Conservation (phyloP, 2,329 filamentous ascomycete species). For the Claviceps sp. region DNA sequence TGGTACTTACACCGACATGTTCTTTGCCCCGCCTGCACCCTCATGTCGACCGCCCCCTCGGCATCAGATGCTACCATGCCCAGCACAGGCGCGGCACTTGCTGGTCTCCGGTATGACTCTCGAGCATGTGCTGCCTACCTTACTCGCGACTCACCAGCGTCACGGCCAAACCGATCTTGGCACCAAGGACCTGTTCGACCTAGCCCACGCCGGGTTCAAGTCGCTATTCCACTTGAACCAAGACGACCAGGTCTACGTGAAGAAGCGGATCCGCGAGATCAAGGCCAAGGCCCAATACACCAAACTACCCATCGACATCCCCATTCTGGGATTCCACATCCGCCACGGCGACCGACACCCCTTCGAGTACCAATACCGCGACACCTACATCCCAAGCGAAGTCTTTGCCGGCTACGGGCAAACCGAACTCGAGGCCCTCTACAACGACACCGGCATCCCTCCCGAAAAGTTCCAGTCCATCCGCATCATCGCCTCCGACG, state of each 20-base stretch:
- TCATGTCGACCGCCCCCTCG: constrained; percentile 58
- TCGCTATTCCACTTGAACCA: constrained; percentile 56
- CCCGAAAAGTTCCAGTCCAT: constrained; percentile 29
- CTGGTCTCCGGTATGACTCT: constrained; percentile 59
- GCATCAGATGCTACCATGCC: constrained; percentile 68
- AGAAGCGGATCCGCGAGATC: constrained; percentile 43
- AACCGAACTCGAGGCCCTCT: constrained; percentile 36
- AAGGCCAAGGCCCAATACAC: constrained; percentile 30
- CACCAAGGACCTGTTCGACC: constrained; percentile 46
- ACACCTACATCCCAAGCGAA: constrained; percentile 65
- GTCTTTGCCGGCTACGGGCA: constrained; percentile 49
- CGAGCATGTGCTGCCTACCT: constrained; percentile 48
- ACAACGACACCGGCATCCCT: constrained; percentile 28
- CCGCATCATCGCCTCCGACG: constrained; percentile 62
- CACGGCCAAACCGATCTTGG: constrained; percentile 12
- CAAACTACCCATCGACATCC: constrained; percentile 22
- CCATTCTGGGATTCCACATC: constrained; percentile 58
- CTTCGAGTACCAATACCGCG: constrained; percentile 60
- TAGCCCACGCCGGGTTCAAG: constrained; percentile 59
- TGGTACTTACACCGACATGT: constrained; percentile 60
- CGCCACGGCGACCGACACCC: constrained; percentile 71
- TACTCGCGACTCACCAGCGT: constrained; percentile 21
- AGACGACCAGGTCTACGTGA: constrained; percentile 53
- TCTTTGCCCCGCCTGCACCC: constrained; percentile 51
- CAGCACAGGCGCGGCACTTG: constrained; percentile 60